Percentiles rank a stretch among this genome's conserved stretches.
phyloP scores from a whole-genome alignment of 2,329 filamentous ascomycete genomes.

The Talaromyces sp. region DNA sequence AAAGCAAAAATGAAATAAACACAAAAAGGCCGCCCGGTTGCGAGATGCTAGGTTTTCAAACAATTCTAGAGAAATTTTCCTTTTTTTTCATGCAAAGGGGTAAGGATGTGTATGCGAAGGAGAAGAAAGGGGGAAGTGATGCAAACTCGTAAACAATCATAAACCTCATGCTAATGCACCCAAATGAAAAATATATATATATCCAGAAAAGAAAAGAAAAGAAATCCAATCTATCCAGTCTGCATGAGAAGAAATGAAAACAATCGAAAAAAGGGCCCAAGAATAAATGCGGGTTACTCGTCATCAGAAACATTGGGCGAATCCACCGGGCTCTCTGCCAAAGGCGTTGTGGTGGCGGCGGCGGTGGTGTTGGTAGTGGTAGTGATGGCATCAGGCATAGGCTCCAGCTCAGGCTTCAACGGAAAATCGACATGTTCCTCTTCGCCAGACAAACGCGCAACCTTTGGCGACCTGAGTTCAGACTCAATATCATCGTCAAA shows the following conservation, averaged over 20 bases:
- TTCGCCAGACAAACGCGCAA: constrained; percentile 27
- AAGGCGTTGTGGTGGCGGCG: constrained; percentile 12
- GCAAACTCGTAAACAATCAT: constrained; percentile 3
- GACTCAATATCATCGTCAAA: constrained; percentile 13
- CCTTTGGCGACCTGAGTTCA: constrained; percentile 30
- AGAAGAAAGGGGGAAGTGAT: background rate
- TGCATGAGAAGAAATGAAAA: background rate
- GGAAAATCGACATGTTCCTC: constrained; percentile 22
- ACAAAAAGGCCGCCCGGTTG: background rate
- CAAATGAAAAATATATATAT: background rate
- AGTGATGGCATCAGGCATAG: constrained; percentile 16
- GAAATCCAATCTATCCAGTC: background rate
- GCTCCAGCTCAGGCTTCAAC: constrained; percentile 32
- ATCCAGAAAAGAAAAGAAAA: background rate
- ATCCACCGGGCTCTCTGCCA: constrained; percentile 22
- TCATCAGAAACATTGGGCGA: constrained; percentile 25
- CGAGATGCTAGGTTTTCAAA: background rate
- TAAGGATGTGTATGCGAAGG: background rate
- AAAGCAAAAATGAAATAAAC: background rate
- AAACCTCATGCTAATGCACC: constrained; percentile 3
- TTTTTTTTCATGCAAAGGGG: background rate
- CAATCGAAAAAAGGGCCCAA: background rate
- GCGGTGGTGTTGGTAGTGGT: no score
- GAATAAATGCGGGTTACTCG: constrained; percentile 17
- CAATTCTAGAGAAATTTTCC: background rate